Percentiles rank a stretch among this genome's conserved stretches.
These are phyloP conservation scores for Yamadazyma oceani DNA, from an alignment of 1,139 yeast genomes.

Conservation along the genomic window DNA sequence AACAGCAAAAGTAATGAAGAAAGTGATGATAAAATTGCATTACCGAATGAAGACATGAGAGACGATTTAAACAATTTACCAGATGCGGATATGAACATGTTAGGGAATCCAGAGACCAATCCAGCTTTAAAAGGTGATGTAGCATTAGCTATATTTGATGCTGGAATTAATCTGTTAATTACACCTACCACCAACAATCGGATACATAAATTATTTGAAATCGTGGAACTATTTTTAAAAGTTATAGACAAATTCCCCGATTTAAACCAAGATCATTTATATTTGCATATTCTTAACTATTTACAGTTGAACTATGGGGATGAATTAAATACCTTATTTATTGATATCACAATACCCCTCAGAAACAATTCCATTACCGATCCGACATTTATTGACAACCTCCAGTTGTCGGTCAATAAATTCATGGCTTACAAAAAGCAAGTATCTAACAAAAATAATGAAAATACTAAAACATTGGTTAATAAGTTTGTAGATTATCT, in stretches of 20 bases:
- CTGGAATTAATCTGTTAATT: slow-evolving; percentile 56
- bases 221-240: slow-evolving; percentile 47
- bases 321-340: slow-evolving; percentile 43
- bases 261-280: slow-evolving; percentile 67
- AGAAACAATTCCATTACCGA: slow-evolving; percentile 47
- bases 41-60: slow-evolving; percentile 58
- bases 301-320: slow-evolving; percentile 40
- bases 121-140: slow-evolving; percentile 92
- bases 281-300: slow-evolving; percentile 60
- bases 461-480: slow-evolving; percentile 44
- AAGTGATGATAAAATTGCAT: slow-evolving; percentile 41
- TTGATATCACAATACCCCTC: slow-evolving; percentile 68
- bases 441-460: slow-evolving; percentile 19
- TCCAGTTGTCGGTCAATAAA: slow-evolving; percentile 72
- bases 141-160: slow-evolving; percentile 78
- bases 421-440: slow-evolving; percentile 61
- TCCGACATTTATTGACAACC: slow-evolving; percentile 51
- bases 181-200: slow-evolving; percentile 25
- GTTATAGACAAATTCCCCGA: slow-evolving; percentile 68
- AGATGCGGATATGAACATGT: slow-evolving; percentile 81
- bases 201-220: slow-evolving; percentile 40
- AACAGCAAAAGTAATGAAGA: slow-evolving; percentile 22
- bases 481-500: slow-evolving; percentile 42
- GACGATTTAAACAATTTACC: slow-evolving; percentile 73
- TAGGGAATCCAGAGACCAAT: slow-evolving; percentile 82